These are phyloP conservation scores for Prunus padus DNA, from an alignment of 306 rosid species.

Conservation along the genomic window DNA sequence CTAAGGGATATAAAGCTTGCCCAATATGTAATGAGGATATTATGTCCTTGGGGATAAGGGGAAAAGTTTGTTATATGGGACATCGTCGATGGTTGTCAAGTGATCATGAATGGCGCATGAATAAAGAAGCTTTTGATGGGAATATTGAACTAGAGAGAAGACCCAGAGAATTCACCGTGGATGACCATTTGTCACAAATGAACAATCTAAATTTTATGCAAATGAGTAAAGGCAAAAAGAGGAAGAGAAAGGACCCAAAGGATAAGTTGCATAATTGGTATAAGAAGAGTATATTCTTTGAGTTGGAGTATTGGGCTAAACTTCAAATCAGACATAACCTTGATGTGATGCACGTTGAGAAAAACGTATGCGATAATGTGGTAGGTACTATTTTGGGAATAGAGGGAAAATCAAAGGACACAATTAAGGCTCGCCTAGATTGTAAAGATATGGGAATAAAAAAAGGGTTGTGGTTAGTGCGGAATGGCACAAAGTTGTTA, in stretches of 20 bases:
- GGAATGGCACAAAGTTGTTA: too few species aligned
- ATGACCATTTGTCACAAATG: neutral
- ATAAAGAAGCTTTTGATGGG: neutral
- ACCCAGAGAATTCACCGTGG: neutral
- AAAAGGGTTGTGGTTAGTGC: neutral
- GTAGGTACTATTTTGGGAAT: neutral
- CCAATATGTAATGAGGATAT: neutral
- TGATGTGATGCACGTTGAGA: conserved; percentile 3
- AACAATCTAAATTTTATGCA: neutral
- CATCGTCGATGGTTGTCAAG: neutral
- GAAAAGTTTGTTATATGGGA: neutral
- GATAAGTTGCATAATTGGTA: neutral
- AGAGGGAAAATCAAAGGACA: neutral
- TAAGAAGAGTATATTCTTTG: neutral
- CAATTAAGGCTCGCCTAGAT: neutral
- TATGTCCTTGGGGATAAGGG: neutral
- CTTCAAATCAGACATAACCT: neutral
- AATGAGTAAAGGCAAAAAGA: neutral
- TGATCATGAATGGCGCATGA: neutral
- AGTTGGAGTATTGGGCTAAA: neutral
- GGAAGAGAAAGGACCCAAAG: neutral
- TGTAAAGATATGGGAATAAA: neutral
- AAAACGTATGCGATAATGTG: neutral
- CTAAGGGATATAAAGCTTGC: neutral
- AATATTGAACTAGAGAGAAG: neutral